Percentiles rank a stretch among this genome's conserved stretches.
phyloP scores from a whole-genome alignment of 2,329 filamentous ascomycete genomes.

The Apiospora arundinis region DNA sequence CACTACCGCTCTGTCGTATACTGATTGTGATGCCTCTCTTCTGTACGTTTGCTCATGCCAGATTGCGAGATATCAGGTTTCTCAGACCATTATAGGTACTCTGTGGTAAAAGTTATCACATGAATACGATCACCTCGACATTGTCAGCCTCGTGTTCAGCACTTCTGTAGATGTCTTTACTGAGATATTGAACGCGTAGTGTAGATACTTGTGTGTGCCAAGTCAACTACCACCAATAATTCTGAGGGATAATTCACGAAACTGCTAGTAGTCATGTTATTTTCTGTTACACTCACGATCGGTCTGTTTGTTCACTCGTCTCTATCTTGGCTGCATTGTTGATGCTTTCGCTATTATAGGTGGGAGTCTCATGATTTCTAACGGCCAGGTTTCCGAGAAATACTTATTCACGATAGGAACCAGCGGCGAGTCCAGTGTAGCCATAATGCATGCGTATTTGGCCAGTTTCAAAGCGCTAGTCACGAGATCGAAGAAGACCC shows the following conservation, averaged over 20 bases:
- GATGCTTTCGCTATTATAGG: background rate
- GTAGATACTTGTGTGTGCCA: too few relatives aligned
- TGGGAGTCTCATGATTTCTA: background rate
- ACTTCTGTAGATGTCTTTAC: background rate
- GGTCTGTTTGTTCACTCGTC: background rate
- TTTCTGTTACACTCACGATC: background rate
- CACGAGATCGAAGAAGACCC: background rate
- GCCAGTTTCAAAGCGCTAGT: slow-evolving; percentile 2
- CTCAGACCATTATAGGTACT: too few relatives aligned
- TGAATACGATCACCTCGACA: background rate
- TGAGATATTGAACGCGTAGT: background rate
- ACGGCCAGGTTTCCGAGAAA: too few relatives aligned
- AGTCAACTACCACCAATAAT: too few relatives aligned
- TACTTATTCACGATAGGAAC: slow-evolving; percentile 19
- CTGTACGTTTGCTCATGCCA: too few relatives aligned
- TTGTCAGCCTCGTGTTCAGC: background rate
- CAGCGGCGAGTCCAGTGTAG: slow-evolving; percentile 2
- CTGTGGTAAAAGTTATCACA: background rate
- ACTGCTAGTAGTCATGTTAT: background rate
- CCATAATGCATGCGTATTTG: background rate
- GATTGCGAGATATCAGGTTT: too few relatives aligned
- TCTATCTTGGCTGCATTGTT: slow-evolving; percentile 1
- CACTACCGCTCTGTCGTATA: background rate
- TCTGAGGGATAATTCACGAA: too few relatives aligned
- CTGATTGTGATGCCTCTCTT: too few relatives aligned